Conservation (phyloP, 2,329 filamentous ascomycete species). For the Fusarium hainanense region DNA sequence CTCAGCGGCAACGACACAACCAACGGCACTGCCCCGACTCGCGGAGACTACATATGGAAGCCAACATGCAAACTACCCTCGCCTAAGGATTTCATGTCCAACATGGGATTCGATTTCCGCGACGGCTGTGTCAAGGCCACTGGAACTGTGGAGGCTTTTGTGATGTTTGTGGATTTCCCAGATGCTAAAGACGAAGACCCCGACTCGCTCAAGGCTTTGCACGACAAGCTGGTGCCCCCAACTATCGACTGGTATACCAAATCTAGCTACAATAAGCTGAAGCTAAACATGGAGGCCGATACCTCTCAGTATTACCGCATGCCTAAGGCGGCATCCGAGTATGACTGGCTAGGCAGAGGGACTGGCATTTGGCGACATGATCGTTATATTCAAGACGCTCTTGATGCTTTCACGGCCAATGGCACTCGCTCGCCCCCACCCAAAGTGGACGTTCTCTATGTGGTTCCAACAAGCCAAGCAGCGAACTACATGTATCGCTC, state of each 20-base stretch:
- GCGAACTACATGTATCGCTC: neutral
- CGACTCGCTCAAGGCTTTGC: neutral
- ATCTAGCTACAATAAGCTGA: neutral
- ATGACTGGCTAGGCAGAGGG: neutral
- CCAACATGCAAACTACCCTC: neutral
- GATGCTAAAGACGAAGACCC: neutral
- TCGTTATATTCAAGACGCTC: neutral
- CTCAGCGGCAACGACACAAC: neutral
- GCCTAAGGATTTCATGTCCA: neutral
- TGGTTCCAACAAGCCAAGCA: neutral
- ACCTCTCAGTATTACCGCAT: neutral
- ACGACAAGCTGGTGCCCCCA: neutral
- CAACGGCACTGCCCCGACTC: neutral
- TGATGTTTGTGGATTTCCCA: neutral
- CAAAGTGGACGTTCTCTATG: neutral
- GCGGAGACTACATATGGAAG: neutral
- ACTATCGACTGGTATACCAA: neutral
- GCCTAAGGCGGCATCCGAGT: neutral
- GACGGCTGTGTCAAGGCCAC: neutral
- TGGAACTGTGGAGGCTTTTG: neutral
- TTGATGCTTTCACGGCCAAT: neutral
- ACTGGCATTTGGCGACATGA: neutral
- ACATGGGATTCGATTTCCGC: neutral
- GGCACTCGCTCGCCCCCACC: neutral
- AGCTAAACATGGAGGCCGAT: neutral